Conservation (phyloP, 140 eudicot species). For the Cichorium intybus region DNA sequence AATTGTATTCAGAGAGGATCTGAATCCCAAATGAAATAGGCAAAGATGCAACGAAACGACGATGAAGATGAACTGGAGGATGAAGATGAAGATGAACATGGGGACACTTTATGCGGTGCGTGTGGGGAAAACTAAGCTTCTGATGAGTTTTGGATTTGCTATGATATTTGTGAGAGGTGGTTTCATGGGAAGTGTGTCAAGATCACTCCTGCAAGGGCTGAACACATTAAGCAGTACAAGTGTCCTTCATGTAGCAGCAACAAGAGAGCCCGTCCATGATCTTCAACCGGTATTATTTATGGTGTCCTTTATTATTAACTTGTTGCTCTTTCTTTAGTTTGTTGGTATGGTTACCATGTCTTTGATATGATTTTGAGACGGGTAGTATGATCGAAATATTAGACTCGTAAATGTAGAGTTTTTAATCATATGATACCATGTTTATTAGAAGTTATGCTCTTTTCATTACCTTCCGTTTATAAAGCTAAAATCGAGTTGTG, state of each 20-base stretch:
- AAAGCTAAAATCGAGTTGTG: no score
- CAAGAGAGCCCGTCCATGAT: constrained; percentile 63
- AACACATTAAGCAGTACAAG: constrained; percentile 80
- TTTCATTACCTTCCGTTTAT: no score
- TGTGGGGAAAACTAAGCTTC: constrained; percentile 76
- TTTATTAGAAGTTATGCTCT: not conserved
- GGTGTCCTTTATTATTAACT: no score
- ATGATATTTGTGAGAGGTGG: constrained; percentile 83
- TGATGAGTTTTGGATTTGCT: constrained; percentile 87
- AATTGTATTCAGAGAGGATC: constrained; percentile 35
- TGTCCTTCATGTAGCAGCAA: constrained; percentile 83
- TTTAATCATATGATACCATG: no score
- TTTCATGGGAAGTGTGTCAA: constrained; percentile 90
- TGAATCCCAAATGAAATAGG: constrained; percentile 46
- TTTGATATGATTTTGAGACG: constrained; percentile 1
- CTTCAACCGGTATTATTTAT: not conserved
- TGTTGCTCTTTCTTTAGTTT: not conserved
- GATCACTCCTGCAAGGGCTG: constrained; percentile 83
- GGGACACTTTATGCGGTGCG: constrained; percentile 89
- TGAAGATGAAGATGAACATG: constrained; percentile 75
- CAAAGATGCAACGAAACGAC: constrained; percentile 42
- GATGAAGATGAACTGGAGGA: constrained; percentile 61
- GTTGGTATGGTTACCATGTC: not conserved
- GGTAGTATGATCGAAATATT: constrained; percentile 15
- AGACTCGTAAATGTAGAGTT: constrained; percentile 21